Evolutionary conservation across 805 yeast species (phyloP).

Genomic region (Starmerella ratchasimensis): DNA sequence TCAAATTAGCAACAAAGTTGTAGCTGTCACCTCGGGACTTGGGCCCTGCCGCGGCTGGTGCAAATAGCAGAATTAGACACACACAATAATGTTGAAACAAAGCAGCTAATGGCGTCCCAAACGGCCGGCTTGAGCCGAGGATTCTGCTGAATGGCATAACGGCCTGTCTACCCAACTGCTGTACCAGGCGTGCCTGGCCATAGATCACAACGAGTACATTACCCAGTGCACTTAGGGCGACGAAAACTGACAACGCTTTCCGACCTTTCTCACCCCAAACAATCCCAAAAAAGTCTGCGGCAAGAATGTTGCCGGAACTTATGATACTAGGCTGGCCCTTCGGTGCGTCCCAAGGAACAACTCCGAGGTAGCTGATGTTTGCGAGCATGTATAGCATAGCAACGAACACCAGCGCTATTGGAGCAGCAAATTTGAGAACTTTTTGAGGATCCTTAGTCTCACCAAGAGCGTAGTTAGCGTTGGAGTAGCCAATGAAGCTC

Average conservation of each 20-base stretch:
- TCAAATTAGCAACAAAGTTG: constrained; percentile 63
- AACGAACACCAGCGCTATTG: constrained; percentile 48
- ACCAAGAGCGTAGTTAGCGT: constrained; percentile 70
- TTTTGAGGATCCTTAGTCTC: constrained; percentile 63
- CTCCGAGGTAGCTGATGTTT: constrained; percentile 54
- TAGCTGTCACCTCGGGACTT: constrained; percentile 53
- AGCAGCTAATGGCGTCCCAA: constrained; percentile 60
- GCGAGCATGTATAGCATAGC: constrained; percentile 59
- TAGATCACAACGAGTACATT: constrained; percentile 69
- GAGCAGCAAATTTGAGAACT: constrained; percentile 61
- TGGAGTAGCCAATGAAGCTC: constrained; percentile 74
- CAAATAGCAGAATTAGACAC: constrained; percentile 57
- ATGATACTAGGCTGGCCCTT: constrained; percentile 30
- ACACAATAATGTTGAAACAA: constrained; percentile 64
- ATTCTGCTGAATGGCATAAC: constrained; percentile 58
- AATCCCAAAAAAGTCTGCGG: constrained; percentile 59
- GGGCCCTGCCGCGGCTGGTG: constrained; percentile 50
- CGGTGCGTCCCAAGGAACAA: constrained; percentile 24
- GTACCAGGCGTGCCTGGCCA: constrained; percentile 69
- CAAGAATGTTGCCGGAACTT: constrained; percentile 53
- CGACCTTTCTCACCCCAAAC: constrained; percentile 60
- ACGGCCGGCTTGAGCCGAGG: constrained; percentile 59
- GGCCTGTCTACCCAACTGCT: constrained; percentile 73
- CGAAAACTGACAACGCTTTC: constrained; percentile 63
- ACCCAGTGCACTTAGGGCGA: constrained; percentile 69